Evolutionary conservation across 1,139 yeast genomes (phyloP), one percentile per base, ranked within the genome.

Genomic region (Yamadazyma friedrichii): DNA sequence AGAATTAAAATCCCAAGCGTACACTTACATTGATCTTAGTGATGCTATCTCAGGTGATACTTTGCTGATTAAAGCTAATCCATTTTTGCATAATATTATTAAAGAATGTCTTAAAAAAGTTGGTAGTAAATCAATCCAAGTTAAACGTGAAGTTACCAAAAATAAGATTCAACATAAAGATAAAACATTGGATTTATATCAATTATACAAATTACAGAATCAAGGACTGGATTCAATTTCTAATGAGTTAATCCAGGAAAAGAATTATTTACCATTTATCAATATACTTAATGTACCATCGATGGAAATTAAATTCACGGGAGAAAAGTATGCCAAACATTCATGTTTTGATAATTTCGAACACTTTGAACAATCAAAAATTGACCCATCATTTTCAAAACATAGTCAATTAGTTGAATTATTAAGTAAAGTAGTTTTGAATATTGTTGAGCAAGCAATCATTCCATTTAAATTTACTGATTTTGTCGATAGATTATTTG

Each of bases 1-100:
- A 16, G 71, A 70, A 33, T 64, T 88, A 29, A 65, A 72, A 43
- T 70, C 77, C 36, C 83, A 84, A 48, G 87, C 88, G 0, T 82
- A 78, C 51, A 74, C 88, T 0, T 87, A 87, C 52, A 74, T 93
- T 45, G 96, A 93, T 55, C 68, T 93, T 35, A 84, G 84, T 52
- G 86, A 82, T 53, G 82, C 85, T 1, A 70, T 86, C n/a, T 65
- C 81, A 1, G 94, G 94, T 1, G 74, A 76, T 40, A 59, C 69
- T 0, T 57, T 91, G 29, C 69, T 73, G 33, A 70, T 86, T 3
- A 71, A 76, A 32, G 76, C 91, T 0, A 82, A 86, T 55, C 95
- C 97, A 0, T 56, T 84, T 27, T 64, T 91, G 38, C 74, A 74
- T 32, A 54, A 65, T 12, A 53, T 75, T 40, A 60, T 82, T 11